Percentiles rank a stretch among this genome's conserved stretches.
Evolutionary conservation across 306 rosid species (phyloP).

Genomic region (Cucurbita pepo): DNA sequence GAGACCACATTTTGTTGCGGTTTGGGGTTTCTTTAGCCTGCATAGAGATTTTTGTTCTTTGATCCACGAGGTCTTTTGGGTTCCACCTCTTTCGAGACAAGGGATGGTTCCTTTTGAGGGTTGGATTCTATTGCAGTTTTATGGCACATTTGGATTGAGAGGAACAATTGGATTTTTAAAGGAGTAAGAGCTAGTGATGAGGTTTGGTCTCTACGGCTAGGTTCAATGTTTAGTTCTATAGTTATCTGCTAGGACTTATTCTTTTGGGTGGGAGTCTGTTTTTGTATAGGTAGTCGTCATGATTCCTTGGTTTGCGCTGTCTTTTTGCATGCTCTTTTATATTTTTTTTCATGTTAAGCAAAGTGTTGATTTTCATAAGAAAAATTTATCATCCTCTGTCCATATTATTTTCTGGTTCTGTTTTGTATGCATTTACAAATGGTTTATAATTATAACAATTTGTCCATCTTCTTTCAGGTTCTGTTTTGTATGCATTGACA

Average conservation of each 20-base stretch:
- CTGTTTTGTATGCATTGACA: constrained; percentile 91
- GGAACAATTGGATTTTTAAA: neutral
- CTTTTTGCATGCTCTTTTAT: neutral
- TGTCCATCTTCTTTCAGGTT: constrained; percentile 45
- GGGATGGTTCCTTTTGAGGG: neutral
- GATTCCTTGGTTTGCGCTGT: neutral
- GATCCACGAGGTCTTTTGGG: neutral
- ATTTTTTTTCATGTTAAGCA: neutral
- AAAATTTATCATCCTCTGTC: neutral
- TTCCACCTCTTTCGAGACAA: neutral
- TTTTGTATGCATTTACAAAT: constrained; percentile 73
- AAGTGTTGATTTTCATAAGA: neutral
- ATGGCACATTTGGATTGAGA: neutral
- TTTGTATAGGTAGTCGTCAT: too few relatives aligned
- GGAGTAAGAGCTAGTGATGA: neutral
- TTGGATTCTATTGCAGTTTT: neutral
- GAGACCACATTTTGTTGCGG: neutral
- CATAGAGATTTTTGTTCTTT: neutral
- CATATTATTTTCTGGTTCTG: constrained; percentile 52
- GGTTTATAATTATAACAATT: neutral
- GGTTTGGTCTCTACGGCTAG: neutral
- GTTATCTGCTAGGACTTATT: too few relatives aligned
- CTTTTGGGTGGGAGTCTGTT: too few relatives aligned
- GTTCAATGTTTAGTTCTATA: too few relatives aligned
- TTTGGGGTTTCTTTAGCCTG: neutral